Base-by-base conservation (phyloP, 2,329 filamentous ascomycete genomes). In the Leptographium radiaticola region DNA sequence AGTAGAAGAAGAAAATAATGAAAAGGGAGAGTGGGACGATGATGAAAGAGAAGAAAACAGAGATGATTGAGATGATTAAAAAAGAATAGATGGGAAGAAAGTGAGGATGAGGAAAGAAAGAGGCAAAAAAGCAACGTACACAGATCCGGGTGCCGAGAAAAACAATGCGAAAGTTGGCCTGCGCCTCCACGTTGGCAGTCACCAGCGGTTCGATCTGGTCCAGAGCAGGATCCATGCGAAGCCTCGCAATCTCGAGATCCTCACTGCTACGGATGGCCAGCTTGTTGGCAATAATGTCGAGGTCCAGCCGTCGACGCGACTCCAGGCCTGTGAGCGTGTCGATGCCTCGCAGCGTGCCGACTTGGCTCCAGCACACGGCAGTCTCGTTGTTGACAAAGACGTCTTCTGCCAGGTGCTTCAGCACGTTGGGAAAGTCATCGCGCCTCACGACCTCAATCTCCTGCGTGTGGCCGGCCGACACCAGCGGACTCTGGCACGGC, bases 81-180 rank as follows among this genome's bases (percentile, higher is more conserved):
- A 36, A 13, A 36, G 8, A 36, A 36, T 36, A 36, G 12, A 36
- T 2, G 11, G 11, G 33, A 36, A 10, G 34, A 36, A 36, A 36
- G 34, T 4, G 12, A 36, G 9, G 20, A 8, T 6, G 12, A 31
- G 25, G 8, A 4, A 4, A 20, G 8, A 6, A 10, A 36, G 13
- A 31, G 8, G 12, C n/a, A n/a, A n/a, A 7, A 11, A 15, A 7
- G 8, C 7, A 31, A 57, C 58, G 49, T 40, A 61, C 59, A 15
- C 51, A 60, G 10, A 61, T 55, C 5, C 60, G 51, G 1, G 52
- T 53, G 4, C 59, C 59, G 1, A 60, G 46, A 34, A 55, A 61
- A 1, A 58, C 18, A 7, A 45, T 56, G 1, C 59, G 55, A n/a
- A 59, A 61, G 2, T 47, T 34, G 0, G 16, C 18, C n/a, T 59